Base-by-base conservation (phyloP, 495 filamentous ascomycete species). In the Hyaloscypha finlandica region DNA sequence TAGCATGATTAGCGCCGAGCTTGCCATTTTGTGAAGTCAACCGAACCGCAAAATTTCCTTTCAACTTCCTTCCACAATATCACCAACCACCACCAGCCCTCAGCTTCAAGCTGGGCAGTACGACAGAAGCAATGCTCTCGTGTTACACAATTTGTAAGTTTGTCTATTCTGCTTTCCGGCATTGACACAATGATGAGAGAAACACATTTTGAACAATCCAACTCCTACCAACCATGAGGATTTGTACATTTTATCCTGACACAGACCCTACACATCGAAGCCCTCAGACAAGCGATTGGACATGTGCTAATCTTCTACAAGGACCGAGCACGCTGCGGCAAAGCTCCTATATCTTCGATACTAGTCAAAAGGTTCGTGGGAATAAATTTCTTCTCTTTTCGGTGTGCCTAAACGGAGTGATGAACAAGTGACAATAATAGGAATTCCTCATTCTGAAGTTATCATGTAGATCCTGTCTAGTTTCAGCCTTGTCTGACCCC, bases 401-500 rank as follows among this genome's bases (percentile, higher is more conserved):
- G 63, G 14, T 60, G 57, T 70, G 20, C 59, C 31, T 72, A 66
- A 73, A 74, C 84, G 79, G 75, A 70, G 81, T 95, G 90, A 95
- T 97, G 92, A 97, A 87, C 78, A 86, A 84, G 81, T 81, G 84
- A 93, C 88, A 89, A 82, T 87, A 87, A 89, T 87, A 92, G 91
- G 93, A 92, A 96, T 96, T 96, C 93, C 93, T 97, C 93, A 89
- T 90, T 84, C 93, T 85, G 88, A 96, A 96, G 81, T 86, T 78
- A 88, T 76, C 74, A 89, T 96, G 92, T 94, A 83, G 93, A 96
- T 84, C 84, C 84, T 86, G 88, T 92, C 87, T 80, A 90, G 92
- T 96, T 96, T 97, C 93, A 96, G 93, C 93, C 93, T 96, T 96
- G 93, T 96, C 93, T 97, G 93, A 96, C 83, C 75, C 52, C 68